Evolutionary conservation across 108 stramenopile species (phyloP), one percentile per base, ranked within the genome.

Genomic region (Fragilaria radians): DNA sequence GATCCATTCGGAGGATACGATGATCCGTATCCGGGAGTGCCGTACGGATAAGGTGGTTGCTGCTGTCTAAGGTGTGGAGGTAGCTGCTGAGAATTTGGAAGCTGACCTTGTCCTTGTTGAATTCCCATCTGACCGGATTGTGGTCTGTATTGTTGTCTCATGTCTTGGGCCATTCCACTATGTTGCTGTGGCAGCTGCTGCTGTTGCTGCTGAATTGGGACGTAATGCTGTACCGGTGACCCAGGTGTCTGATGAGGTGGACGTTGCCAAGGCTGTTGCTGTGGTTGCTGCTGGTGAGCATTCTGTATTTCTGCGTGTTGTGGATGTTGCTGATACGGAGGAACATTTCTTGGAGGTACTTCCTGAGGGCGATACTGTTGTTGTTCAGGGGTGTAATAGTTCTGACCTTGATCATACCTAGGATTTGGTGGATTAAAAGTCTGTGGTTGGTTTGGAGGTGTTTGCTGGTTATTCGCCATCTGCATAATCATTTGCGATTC

Each of bases 21-120:
- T 4, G n/a, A 28, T 7, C 47, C 56, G 21, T 45, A 33, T 46
- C 57, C 61, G 23, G 52, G 61, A 0, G 30, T 56, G 32, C 52
- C 55, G 52, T 64, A 54, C 7, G 48, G 45, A 24, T 59, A 21
- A 9, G 48, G 67, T 21, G 46, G 60, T 48, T 48, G 67, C 11
- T 53, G 55, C 3, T 51, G 55, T 22, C 57, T 55, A 32, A 5
- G 42, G 28, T 5, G 5, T 32, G 32, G 55, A 5, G 22, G 59
- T 1, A 24, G 47, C 4, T 23, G 59, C 59, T 46, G 59, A 17
- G 22, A 25, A 24, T 17, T 14, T 24, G 18, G 24, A 28, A 5
- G 51, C 28, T 7, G 48, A 17, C n/a, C 27, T 7, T 28, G 61
- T 46, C 19, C 19, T 23, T 25, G 59, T 28, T 7, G n/a, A 18